Evolutionary conservation across 805 yeast genomes (phyloP), one percentile per base, ranked within the genome.

Genomic region (Cephaloascus albidus): DNA sequence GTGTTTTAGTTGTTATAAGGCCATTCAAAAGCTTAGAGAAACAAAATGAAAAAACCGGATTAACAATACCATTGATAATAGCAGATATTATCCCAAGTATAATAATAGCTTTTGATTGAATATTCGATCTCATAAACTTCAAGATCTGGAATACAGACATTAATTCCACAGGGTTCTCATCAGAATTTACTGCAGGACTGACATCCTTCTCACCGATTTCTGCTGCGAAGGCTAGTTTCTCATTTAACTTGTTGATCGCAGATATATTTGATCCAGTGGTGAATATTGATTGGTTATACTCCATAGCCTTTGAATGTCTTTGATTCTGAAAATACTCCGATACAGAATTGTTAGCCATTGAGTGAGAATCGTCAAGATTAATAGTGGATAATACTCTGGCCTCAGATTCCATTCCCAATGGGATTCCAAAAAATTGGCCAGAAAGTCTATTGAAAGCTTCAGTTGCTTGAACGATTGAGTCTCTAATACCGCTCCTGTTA

Each of bases 21-120:
- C 81, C 82, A 18, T 71, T 57, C 5, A 90, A 58, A 6, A 90
- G 58, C 43, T 78, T 77, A 1, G 97, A 76, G 45, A 89, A 77
- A 20, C 83, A 73, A 52, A 60, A 88, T 0, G 96, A 84, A 45
- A 93, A 87, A 0, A 85, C 59, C 0, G 97, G 97, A 42, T 77
- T 80, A 1, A 75, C 57, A 1, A 70, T 71, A 10, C 95, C 89
- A 43, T 80, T 76, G 1, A 73, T 36, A 0, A 79, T 44, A 0
- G 88, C 65, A 4, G 71, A 46, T 0, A 70, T 0, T 1, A 84
- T 40, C 0, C 96, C 97, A 1, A 71, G 1, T 1, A 54, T 10
- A 1, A 77, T 48, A 3, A 57, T 43, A 3, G 35, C 18, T 35
- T 54, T 62, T 8, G 45, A 46, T 16, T 47, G 49, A 2, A 52